phyloP scores from a whole-genome alignment of 495 filamentous ascomycete species.

The Tuber microsphaerosporum region DNA sequence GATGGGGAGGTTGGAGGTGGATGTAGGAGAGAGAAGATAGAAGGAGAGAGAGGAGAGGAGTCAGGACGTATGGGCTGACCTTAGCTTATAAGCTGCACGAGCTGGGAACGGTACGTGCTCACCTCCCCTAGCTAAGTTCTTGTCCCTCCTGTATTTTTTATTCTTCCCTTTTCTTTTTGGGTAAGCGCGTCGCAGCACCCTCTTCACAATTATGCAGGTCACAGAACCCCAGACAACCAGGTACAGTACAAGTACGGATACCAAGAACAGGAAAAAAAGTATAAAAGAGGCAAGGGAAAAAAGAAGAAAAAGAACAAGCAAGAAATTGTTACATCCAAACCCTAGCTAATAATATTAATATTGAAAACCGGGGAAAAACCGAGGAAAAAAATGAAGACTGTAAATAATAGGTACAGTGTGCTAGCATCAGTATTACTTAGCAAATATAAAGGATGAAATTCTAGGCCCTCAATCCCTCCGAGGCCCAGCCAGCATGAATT shows the following conservation, averaged over 20 bases:
- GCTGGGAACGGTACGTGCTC: background rate
- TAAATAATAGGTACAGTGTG: background rate
- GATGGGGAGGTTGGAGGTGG: slow-evolving; percentile 9
- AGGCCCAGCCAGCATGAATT: background rate
- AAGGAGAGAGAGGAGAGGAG: background rate
- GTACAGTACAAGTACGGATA: background rate
- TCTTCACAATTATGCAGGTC: background rate
- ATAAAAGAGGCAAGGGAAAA: slow-evolving; percentile 7
- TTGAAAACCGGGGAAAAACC: background rate
- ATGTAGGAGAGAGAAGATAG: slow-evolving; percentile 6
- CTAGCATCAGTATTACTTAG: slow-evolving; percentile 17
- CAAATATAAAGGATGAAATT: slow-evolving; percentile 11
- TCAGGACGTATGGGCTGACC: background rate
- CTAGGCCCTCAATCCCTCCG: slow-evolving; percentile 16
- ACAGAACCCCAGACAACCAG: background rate
- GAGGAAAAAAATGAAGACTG: background rate
- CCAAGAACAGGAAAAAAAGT: background rate
- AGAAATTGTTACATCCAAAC: background rate
- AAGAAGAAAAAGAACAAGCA: slow-evolving; percentile 2
- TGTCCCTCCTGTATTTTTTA: background rate
- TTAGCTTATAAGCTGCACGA: background rate
- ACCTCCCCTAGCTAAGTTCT: background rate
- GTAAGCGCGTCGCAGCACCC: background rate
- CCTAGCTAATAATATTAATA: background rate
- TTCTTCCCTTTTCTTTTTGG: background rate